Evolutionary conservation across 495 filamentous ascomycete genomes (phyloP).

Genomic region (Lasiosphaeriaceae sp.): DNA sequence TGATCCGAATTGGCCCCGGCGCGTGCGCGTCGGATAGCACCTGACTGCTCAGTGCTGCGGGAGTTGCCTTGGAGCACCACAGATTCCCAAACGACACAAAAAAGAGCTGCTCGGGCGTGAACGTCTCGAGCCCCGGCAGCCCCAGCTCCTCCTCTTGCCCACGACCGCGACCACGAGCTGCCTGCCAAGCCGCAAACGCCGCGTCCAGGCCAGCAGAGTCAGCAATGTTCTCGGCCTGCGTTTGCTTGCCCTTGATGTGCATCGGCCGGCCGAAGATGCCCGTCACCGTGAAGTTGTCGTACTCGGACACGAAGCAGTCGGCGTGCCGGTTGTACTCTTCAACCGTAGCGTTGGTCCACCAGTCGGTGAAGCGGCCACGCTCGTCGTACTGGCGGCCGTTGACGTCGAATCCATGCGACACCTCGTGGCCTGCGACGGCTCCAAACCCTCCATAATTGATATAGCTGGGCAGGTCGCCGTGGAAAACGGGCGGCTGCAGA

Average conservation of each 20-base stretch:
- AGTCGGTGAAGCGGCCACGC: slow-evolving; percentile 62
- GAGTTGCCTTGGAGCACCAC: slow-evolving; percentile 66
- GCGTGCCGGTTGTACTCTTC: slow-evolving; percentile 56
- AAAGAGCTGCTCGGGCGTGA: slow-evolving; percentile 70
- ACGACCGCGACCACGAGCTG: no score
- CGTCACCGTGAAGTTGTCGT: slow-evolving; percentile 49
- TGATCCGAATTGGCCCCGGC: slow-evolving; percentile 56
- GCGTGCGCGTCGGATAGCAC: slow-evolving; percentile 65
- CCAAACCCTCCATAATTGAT: slow-evolving; percentile 64
- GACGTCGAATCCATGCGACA: slow-evolving; percentile 72
- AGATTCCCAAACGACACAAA: slow-evolving; percentile 62
- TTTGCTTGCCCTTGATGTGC: slow-evolving; percentile 65
- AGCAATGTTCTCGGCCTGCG: slow-evolving; percentile 72
- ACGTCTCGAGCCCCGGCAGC: slow-evolving; percentile 61
- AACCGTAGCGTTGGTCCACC: slow-evolving; percentile 63
- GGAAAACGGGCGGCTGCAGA: slow-evolving; percentile 68
- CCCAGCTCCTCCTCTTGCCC: slow-evolving; percentile 36
- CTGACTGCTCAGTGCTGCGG: slow-evolving; percentile 49
- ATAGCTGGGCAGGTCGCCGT: slow-evolving; percentile 58
- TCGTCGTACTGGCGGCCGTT: slow-evolving; percentile 65
- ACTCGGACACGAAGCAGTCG: slow-evolving; percentile 68
- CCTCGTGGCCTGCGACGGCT: slow-evolving; percentile 46
- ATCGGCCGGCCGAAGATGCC: slow-evolving; percentile 42
- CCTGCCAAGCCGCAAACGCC: slow-evolving; percentile 65
- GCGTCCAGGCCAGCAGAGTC: slow-evolving; percentile 69